Evolutionary conservation across 768 basidiomycete species (phyloP).

Genomic region (Leccinellum luteum): DNA sequence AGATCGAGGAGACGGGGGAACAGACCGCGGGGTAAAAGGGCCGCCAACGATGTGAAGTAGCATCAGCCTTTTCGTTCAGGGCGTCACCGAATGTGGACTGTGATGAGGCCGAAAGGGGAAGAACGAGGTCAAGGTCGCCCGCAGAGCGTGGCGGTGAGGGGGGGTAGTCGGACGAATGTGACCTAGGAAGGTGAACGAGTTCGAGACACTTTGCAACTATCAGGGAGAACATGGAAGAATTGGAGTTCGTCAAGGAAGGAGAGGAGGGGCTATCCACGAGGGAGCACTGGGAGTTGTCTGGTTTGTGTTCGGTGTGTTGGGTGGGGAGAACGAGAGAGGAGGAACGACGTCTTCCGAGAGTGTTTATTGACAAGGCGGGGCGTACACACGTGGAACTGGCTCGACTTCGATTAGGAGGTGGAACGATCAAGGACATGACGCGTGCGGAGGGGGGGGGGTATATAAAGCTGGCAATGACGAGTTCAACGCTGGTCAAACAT

Average conservation of each 20-base stretch:
- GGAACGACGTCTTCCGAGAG: constrained; percentile 56
- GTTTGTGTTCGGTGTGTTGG: constrained; percentile 15
- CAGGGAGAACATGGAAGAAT: constrained; percentile 50
- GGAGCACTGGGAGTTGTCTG: background rate
- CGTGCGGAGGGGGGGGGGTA: constrained; percentile 3
- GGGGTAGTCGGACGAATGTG: constrained; percentile 38
- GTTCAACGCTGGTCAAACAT: constrained; percentile 1
- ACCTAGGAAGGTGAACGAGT: constrained; percentile 47
- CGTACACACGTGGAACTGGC: constrained; percentile 60
- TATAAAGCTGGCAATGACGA: constrained; percentile 1
- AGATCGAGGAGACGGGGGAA: constrained; percentile 3
- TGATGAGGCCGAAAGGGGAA: constrained; percentile 56
- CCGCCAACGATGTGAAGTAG: constrained; percentile 28
- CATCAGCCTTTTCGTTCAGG: constrained; percentile 37
- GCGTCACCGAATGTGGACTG: constrained; percentile 44
- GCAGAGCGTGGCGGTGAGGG: constrained; percentile 46
- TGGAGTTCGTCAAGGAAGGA: constrained; percentile 12
- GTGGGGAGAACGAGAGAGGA: constrained; percentile 43
- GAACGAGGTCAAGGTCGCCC: constrained; percentile 43
- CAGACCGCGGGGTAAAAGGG: constrained; percentile 37
- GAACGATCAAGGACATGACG: constrained; percentile 34
- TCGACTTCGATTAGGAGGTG: constrained; percentile 48
- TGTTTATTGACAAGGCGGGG: constrained; percentile 47
- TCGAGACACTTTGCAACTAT: constrained; percentile 51
- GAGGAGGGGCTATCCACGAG: background rate